Evolutionary conservation across 2,329 filamentous ascomycete species (phyloP).

Genomic region (Fusarium virguliforme): DNA sequence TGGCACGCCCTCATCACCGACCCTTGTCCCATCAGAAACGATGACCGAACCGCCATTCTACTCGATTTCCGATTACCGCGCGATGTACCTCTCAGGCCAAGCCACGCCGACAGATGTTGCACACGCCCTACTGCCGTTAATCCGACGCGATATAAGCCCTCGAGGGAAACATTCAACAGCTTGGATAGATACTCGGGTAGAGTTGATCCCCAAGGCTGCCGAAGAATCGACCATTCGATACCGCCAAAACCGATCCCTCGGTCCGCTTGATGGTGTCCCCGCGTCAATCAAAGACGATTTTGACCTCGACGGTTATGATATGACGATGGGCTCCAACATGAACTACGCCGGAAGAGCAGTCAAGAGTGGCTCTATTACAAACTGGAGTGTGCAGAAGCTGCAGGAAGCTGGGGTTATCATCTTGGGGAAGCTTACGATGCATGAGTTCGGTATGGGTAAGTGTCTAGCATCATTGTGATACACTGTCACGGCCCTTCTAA

Average conservation of each 20-base stretch:
- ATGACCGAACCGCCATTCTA: constrained; percentile 58
- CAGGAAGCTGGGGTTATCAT: constrained; percentile 79
- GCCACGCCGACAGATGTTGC: constrained; percentile 64
- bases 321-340: constrained; percentile 73
- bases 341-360: constrained; percentile 69
- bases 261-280: constrained; percentile 80
- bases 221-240: constrained; percentile 63
- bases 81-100: constrained; percentile 61
- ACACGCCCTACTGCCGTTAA: constrained; percentile 61
- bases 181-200: constrained; percentile 62
- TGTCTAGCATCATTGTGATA: background rate
- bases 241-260: constrained; percentile 69
- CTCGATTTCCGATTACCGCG: constrained; percentile 63
- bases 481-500: background rate
- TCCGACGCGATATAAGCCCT: constrained; percentile 58
- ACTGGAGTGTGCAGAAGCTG: constrained; percentile 79
- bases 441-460: constrained; percentile 79
- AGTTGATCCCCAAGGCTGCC: constrained; percentile 60
- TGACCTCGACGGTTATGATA: constrained; percentile 79
- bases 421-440: constrained; percentile 82
- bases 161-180: constrained; percentile 60
- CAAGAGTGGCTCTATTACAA: constrained; percentile 64
- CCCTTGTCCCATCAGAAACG: background rate
- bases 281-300: constrained; percentile 83
- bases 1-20: background rate